Evolutionary conservation across 352 stramenopile genomes (phyloP), one percentile per base, ranked within the genome.

Genomic region (Phytophthora lateralis): DNA sequence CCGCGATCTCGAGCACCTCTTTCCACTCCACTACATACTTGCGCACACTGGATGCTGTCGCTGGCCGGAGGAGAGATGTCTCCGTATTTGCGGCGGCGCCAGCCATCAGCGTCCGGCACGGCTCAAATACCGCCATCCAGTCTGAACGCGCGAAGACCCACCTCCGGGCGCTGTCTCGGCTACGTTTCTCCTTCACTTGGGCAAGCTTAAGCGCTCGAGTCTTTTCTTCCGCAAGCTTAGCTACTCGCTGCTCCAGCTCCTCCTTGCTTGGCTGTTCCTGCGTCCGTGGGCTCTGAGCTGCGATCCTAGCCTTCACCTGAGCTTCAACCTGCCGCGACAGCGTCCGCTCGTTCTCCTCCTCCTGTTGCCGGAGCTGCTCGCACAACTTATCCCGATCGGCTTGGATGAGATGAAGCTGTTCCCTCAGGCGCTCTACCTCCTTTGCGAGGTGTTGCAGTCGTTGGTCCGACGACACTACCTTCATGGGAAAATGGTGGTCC

Each of bases 401-500:
- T 20, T 65, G 53, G 6, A 63, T 49, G 21, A 45, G n/a, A 11
- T 9, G 11, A 17, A 73, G 54, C 26, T 61, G 58, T 35, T 54
- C 53, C 18, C 20, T 60, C 12, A 63, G 30, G 14, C 41, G 32
- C 35, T 59, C 34, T 17, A 76, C 34, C 20, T 72, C 63, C 15
- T 59, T 38, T 24, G 37, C 11, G 9, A 76, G 63, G 3, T 63
- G 32, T 29, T 57, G 46, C 5, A 67, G 18, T 8, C 20, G 58
- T 18, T 64, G 46, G 4, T 53, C 17, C 9, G 47, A 37, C 2
- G 66, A 32, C 10, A 78, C 50, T 11, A 69, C 34, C 44, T 60
- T 63, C 60, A 81, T 64, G 6, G 64, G 59, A 35, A 81, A 78
- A 27, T 65, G 55, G 21, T 76, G 73, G n/a, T 63, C 41, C 12